Conservation (phyloP, 192 early-diverging fungal genomes). For the Backusella morwellensis region DNA sequence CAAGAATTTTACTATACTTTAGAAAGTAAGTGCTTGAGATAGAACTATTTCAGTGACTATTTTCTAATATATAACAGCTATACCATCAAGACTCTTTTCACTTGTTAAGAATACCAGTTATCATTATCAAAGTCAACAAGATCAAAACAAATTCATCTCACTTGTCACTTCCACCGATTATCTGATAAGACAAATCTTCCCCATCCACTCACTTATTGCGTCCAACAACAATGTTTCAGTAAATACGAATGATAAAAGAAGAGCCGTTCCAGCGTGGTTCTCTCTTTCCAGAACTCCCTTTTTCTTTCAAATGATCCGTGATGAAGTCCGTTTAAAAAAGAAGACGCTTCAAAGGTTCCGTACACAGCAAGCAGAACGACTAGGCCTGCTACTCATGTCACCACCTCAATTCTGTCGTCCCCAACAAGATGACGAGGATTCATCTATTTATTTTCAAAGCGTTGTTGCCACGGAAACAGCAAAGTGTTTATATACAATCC, state of each 20-base stretch:
- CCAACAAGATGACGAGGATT: not conserved
- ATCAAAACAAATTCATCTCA: not conserved
- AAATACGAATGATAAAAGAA: not conserved
- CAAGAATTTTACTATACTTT: slow-evolving; percentile 42
- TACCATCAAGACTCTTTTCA: not conserved
- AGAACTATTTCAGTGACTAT: not conserved
- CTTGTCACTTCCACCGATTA: slow-evolving; percentile 1
- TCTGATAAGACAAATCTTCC: not conserved
- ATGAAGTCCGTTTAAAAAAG: slow-evolving; percentile 59
- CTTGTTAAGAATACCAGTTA: slow-evolving; percentile 8
- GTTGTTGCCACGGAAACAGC: not conserved
- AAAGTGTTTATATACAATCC: slow-evolving; percentile 16
- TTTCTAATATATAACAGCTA: slow-evolving; percentile 14
- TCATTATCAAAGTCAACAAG: not conserved
- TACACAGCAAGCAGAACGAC: slow-evolving; percentile 55
- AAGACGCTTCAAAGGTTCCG: slow-evolving; percentile 44
- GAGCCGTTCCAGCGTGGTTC: slow-evolving; percentile 28
- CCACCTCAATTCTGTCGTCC: slow-evolving; percentile 35
- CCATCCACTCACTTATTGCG: slow-evolving; percentile 28
- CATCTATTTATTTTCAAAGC: not conserved
- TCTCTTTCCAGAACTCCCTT: slow-evolving; percentile 26
- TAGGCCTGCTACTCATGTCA: slow-evolving; percentile 60
- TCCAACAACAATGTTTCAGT: not conserved
- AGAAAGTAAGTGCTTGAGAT: slow-evolving; percentile 38
- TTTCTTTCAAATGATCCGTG: slow-evolving; percentile 50